Base-by-base conservation (phyloP, 805 yeast genomes). In the Wickerhamomyces chaumierensis region DNA sequence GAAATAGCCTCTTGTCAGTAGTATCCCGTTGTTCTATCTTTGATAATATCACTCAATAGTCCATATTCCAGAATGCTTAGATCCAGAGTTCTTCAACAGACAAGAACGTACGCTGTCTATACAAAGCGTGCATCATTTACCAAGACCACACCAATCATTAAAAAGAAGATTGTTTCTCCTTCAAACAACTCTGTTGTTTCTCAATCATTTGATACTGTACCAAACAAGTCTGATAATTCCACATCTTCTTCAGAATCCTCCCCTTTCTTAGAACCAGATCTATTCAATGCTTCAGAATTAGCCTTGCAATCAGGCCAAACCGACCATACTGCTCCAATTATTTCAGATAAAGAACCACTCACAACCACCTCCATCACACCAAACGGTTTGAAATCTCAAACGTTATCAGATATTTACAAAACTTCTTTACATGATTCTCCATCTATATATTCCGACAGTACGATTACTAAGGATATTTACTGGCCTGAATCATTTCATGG, bases 401-500 rank as follows among this genome's bases (percentile, higher is more conserved):
- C 45, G 0, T 35, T 52, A 8, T 37, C 37, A 32, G 48, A 47
- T 14, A 38, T 43, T 18, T 52, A 45, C 31, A 38, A 49, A 12
- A 36, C 45, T 21, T 42, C 50, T 1, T 36, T 52, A 4, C 48
- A 51, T 28, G 56, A 52, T 35, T 29, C 28, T 14, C 56, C 56
- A 21, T 11, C 6, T 21, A 11, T 11, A 21, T 21, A 6, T 25
- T 21, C 23, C 23, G 9, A 21, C 23, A 21, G 9, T 21, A 21
- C 23, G 9, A 21, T 7, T 9, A 21, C 23, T 7, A 9, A 6
- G 9, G 6, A 6, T 21, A 53, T 63, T 27, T 77, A 90, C 58
- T 92, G 97, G 97, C 70, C 88, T 12, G 78, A 73, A 19, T 83
- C 95, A 2, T 92, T 80, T 65, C 81, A 74, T 48, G 97, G 97